These are phyloP conservation scores for Clavariopsis aquatica DNA, from an alignment of 495 filamentous ascomycete species.

Conservation along the genomic window DNA sequence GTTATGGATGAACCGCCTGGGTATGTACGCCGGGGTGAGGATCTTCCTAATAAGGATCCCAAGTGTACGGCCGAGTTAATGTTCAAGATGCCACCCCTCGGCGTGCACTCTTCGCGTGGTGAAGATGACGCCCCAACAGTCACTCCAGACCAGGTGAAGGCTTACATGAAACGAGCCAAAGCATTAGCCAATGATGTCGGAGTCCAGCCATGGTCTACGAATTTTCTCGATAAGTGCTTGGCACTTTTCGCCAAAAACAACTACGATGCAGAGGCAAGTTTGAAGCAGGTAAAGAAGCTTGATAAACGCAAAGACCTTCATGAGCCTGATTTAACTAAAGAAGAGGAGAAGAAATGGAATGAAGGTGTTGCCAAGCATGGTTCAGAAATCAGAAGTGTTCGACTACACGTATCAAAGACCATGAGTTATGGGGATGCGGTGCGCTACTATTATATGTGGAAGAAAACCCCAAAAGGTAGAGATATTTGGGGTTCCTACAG, in stretches of 20 bases:
- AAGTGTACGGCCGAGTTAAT: constrained; percentile 58
- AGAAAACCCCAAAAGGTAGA: constrained; percentile 83
- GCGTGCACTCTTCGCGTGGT: constrained; percentile 54
- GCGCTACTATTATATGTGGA: constrained; percentile 97
- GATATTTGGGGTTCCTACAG: constrained; percentile 89
- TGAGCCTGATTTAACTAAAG: constrained; percentile 75
- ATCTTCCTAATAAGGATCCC: constrained; percentile 59
- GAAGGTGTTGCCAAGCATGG: constrained; percentile 89
- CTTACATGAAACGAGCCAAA: constrained; percentile 72
- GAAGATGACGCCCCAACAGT: constrained; percentile 52
- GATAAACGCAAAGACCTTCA: constrained; percentile 75
- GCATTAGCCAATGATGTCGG: constrained; percentile 61
- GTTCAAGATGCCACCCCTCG: constrained; percentile 59
- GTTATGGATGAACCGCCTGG: constrained; percentile 87
- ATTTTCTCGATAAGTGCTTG: constrained; percentile 84
- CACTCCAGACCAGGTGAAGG: constrained; percentile 60
- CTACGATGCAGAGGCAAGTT: constrained; percentile 71
- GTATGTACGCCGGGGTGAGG: constrained; percentile 81
- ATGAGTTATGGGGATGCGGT: constrained; percentile 76
- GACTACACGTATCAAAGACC: constrained; percentile 75
- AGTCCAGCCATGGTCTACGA: constrained; percentile 58
- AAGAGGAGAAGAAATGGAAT: constrained; percentile 86
- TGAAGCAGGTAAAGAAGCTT: constrained; percentile 66
- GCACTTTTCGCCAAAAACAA: constrained; percentile 69
- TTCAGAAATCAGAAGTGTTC: constrained; percentile 82